These are phyloP conservation scores for Phytophthora colocasiae DNA, from an alignment of 352 stramenopile species.

Conservation along the genomic window DNA sequence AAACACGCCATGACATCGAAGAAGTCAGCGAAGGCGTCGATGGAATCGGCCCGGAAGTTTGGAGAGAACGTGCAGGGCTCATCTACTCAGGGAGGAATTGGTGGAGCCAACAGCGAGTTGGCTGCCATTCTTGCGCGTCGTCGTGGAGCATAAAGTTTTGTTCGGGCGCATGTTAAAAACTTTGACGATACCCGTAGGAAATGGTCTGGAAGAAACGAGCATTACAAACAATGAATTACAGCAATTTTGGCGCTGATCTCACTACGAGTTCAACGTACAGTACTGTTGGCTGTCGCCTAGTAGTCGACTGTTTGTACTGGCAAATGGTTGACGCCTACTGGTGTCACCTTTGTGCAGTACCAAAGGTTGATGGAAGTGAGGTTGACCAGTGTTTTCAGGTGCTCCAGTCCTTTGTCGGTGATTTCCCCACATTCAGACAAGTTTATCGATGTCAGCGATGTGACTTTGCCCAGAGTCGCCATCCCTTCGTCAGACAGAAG, in stretches of 20 bases:
- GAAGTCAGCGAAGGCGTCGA: conserved; percentile 53
- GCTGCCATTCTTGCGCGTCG: conserved; percentile 81
- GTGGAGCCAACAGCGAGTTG: conserved; percentile 82
- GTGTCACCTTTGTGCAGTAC: conserved; percentile 84
- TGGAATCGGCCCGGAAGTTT: conserved; percentile 82
- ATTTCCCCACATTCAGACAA: conserved; percentile 77
- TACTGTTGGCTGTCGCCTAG: conserved; percentile 1
- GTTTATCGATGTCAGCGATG: conserved; percentile 72
- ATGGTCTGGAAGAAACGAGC: conserved; percentile 3
- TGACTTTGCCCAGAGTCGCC: conserved; percentile 48
- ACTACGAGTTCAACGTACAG: neutral
- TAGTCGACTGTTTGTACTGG: conserved; percentile 58
- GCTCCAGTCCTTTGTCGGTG: conserved; percentile 59
- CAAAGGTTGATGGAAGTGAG: conserved; percentile 77
- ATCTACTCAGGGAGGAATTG: conserved; percentile 52
- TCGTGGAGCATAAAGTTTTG: conserved; percentile 42
- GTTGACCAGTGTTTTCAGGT: conserved; percentile 55
- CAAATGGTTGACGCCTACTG: conserved; percentile 57
- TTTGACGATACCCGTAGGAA: conserved; percentile 4
- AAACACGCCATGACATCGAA: conserved; percentile 49
- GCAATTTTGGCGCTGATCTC: conserved; percentile 19
- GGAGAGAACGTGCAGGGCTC: conserved; percentile 60
- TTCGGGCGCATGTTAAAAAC: neutral
- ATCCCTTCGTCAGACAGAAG: conserved; percentile 76
- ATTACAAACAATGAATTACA: conserved; percentile 21